phyloP scores from a whole-genome alignment of 1,284 basidiomycete species.

The Fistulina hepatica region DNA sequence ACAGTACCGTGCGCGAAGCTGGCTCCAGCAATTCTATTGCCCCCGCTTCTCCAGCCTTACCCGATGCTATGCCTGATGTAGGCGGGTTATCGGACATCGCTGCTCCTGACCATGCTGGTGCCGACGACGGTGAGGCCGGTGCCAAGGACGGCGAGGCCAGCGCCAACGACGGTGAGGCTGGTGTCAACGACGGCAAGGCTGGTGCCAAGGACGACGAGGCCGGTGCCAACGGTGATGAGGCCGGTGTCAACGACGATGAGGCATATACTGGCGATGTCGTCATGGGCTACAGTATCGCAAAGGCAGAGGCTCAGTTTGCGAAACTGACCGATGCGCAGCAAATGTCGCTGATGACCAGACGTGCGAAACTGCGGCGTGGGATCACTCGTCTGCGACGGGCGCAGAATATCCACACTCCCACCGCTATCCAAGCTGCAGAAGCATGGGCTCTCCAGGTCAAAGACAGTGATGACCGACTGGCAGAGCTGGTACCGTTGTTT shows the following conservation, averaged over 20 bases:
- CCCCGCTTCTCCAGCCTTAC: too few relatives aligned
- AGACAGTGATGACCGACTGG: not conserved
- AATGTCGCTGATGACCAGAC: not conserved
- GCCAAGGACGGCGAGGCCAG: too few relatives aligned
- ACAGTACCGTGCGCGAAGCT: too few relatives aligned
- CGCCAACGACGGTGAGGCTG: too few relatives aligned
- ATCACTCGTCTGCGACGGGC: not conserved
- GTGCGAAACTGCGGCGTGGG: not conserved
- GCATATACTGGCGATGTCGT: not conserved
- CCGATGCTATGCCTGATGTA: too few relatives aligned
- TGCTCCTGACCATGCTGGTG: too few relatives aligned
- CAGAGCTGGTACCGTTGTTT: conserved; percentile 3
- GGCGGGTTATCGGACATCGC: too few relatives aligned
- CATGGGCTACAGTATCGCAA: not conserved
- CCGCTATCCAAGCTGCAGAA: not conserved
- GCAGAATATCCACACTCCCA: conserved; percentile 6
- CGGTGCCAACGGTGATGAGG: too few relatives aligned
- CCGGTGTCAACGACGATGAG: not conserved
- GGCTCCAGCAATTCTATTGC: too few relatives aligned
- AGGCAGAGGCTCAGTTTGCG: not conserved
- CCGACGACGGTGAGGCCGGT: too few relatives aligned
- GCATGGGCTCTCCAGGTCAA: not conserved
- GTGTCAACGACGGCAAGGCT: too few relatives aligned
- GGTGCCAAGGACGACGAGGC: too few relatives aligned
- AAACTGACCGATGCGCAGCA: not conserved